phyloP scores from a whole-genome alignment of 805 yeast species.

The Nakazawaea molendinolei region DNA sequence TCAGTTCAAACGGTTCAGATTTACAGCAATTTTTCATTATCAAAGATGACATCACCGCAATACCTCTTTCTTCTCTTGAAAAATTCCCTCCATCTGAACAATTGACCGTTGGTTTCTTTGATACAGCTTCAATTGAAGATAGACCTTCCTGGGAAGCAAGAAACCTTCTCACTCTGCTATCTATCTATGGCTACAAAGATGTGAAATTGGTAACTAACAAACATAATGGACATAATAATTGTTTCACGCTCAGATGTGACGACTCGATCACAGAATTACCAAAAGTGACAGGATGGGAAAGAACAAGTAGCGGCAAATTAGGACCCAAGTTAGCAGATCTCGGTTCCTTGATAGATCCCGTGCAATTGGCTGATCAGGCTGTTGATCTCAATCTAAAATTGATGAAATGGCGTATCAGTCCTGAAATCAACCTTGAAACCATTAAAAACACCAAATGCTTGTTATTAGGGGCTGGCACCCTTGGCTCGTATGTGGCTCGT shows the following conservation, averaged over 20 bases:
- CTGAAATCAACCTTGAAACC: constrained; percentile 64
- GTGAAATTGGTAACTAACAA: constrained; percentile 36
- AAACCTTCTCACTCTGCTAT: constrained; percentile 14
- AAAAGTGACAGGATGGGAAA: constrained; percentile 83
- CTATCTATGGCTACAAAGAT: constrained; percentile 24
- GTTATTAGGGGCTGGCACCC: constrained; percentile 91
- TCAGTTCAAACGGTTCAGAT: constrained; percentile 13
- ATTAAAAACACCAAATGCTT: constrained; percentile 58
- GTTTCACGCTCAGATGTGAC: constrained; percentile 20
- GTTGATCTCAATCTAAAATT: constrained; percentile 84
- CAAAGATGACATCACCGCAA: not conserved
- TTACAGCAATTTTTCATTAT: constrained; percentile 16
- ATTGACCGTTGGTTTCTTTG: not conserved
- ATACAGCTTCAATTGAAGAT: constrained; percentile 15
- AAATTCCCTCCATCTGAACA: not conserved
- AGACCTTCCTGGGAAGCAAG: constrained; percentile 9
- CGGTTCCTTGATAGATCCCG: constrained; percentile 75
- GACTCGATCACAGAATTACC: constrained; percentile 20
- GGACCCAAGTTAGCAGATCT: constrained; percentile 82
- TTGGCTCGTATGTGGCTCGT: constrained; percentile 88
- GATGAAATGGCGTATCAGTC: constrained; percentile 96
- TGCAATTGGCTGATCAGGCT: constrained; percentile 81
- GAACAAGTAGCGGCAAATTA: constrained; percentile 63
- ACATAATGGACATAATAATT: constrained; percentile 18
- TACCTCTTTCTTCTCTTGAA: not conserved